Percentiles rank a stretch among this genome's conserved stretches.
These are phyloP conservation scores for Dipteronia dyeriana DNA, from an alignment of 345 rosid genomes.

Conservation along the genomic window DNA sequence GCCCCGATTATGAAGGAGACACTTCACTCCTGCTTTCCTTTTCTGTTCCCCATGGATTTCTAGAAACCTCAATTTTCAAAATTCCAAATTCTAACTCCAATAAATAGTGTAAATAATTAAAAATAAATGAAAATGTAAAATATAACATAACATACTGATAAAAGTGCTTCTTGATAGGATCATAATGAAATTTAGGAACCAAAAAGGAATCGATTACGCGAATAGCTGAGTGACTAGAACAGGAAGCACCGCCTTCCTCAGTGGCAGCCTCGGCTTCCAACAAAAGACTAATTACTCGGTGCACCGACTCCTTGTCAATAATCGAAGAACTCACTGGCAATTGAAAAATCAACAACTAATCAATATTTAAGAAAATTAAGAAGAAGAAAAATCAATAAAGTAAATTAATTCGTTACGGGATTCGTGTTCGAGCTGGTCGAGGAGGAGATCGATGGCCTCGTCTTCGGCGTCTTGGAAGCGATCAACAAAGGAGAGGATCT, in stretches of 20 bases:
- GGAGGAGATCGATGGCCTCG: slow-evolving; percentile 77
- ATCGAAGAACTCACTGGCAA: slow-evolving; percentile 64
- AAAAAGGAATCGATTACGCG: slow-evolving; percentile 75
- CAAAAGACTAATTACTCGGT: slow-evolving; percentile 50
- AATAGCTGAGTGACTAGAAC: slow-evolving; percentile 41
- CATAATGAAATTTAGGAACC: slow-evolving; percentile 73
- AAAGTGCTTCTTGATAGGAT: slow-evolving; percentile 76
- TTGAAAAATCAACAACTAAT: slow-evolving; percentile 10
- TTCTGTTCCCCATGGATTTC: neutral
- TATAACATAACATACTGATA: slow-evolving; percentile 44
- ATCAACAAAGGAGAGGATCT: slow-evolving; percentile 54
- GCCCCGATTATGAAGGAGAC: neutral
- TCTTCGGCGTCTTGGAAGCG: slow-evolving; percentile 68
- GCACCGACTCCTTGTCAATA: slow-evolving; percentile 64
- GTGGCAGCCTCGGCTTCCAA: slow-evolving; percentile 67
- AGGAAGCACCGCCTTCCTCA: slow-evolving; percentile 43
- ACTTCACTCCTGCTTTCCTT: neutral
- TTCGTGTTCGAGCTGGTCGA: slow-evolving; percentile 69
- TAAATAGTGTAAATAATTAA: neutral
- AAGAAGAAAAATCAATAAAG: too few species aligned
- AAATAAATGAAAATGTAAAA: neutral
- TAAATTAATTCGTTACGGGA: slow-evolving; percentile 28
- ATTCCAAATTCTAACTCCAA: neutral
- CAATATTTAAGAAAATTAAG: neutral
- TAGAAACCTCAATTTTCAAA: neutral